Evolutionary conservation across 768 basidiomycete genomes (phyloP), one percentile per base, ranked within the genome.

Genomic region (Naganishia kalamii): DNA sequence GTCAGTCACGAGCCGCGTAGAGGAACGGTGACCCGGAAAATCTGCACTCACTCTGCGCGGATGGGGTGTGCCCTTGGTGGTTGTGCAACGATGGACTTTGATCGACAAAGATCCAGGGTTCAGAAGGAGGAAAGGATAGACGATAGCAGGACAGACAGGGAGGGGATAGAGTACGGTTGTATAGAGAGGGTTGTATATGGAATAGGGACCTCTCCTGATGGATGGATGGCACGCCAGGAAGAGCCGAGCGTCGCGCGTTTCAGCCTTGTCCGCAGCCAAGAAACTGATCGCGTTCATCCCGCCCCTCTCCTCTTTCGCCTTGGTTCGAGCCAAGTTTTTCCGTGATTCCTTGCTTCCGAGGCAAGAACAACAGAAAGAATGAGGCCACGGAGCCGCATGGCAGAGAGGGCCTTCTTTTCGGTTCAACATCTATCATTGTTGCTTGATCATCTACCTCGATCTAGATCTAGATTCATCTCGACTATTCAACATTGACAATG

Each of bases 41-140:
- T 10, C 33, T 33, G 27, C 48, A 35, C 54, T 23, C 27, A 57
- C 54, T 37, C 25, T 37, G 32, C 33, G 21, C 4, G 40, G 35
- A 35, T 57, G 54, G 37, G 37, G n/a, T 57, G 54, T 57, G 17
- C 54, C 54, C 54, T n/a, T 23, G 54, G 54, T 35, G 37, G 37
- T 40, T 57, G 33, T 57, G 21, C 8, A 57, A 35, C 54, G 32
- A 40, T 32, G 54, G 37, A 57, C 54, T 57, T 57, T 57, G 54
- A 40, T 57, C 54, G 54, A 57, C 54, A 57, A 57, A 57, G 51
- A 23, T n/a, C 35, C 35, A 13, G 54, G 37, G 33, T 35, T 35
- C 40, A 35, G 12, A 25, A 33, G 19, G 25, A 33, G 21, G 12
- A 25, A 5, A 37, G 37, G n/a, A 40, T 11, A n/a, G 13, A 15